Conservation (phyloP, 805 yeast genomes). For the Cyberlindnera xylosilytica region DNA sequence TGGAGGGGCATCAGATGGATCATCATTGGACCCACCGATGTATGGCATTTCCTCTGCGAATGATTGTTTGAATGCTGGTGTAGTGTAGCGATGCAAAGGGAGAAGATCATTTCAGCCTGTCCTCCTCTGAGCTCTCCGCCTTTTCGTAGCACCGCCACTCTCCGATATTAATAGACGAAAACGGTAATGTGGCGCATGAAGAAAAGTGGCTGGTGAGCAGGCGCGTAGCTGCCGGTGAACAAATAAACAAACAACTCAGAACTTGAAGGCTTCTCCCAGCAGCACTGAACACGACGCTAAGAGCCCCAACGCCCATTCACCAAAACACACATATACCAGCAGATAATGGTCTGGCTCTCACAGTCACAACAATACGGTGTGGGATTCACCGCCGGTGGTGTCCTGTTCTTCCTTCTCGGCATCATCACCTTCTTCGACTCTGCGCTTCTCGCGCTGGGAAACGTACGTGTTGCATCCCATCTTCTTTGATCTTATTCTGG, state of each 20-base stretch:
- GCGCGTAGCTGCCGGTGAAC: no score
- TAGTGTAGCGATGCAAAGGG: no score
- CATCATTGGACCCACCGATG: no score
- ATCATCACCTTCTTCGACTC: slow-evolving; percentile 84
- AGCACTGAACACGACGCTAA: no score
- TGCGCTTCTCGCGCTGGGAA: slow-evolving; percentile 86
- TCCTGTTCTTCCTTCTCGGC: slow-evolving; percentile 69
- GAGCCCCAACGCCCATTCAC: no score
- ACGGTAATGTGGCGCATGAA: neutral
- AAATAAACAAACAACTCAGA: no score
- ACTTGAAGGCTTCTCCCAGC: neutral
- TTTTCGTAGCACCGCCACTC: neutral
- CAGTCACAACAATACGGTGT: slow-evolving; percentile 64
- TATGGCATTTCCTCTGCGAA: no score
- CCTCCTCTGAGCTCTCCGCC: no score
- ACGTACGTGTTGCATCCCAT: slow-evolving; percentile 54
- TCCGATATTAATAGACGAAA: neutral
- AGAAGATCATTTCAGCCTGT: no score
- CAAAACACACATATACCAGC: neutral
- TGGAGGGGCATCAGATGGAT: slow-evolving; percentile 9
- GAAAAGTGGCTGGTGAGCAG: neutral
- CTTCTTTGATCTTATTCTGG: neutral
- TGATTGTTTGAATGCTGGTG: no score
- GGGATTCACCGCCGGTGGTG: slow-evolving; percentile 82
- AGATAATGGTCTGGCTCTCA: slow-evolving; percentile 14